A percentile compares a stretch with the other conserved stretches of the same genome.
Evolutionary conservation across 345 rosid species (phyloP).

Genomic region (Streptanthus diversifolius): DNA sequence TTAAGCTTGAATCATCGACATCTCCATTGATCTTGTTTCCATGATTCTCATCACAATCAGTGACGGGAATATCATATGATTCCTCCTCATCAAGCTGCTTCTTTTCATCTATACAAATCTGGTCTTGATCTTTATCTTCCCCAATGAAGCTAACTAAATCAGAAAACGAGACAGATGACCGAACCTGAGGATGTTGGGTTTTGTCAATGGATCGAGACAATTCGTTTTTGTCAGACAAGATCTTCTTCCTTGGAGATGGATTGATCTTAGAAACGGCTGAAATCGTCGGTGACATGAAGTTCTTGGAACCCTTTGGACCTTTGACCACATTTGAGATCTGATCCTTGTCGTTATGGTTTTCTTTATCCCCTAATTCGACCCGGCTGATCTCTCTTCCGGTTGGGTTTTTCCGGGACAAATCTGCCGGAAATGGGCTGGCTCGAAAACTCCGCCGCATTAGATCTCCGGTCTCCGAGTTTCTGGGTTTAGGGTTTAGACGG

Average conservation of each 20-base stretch:
- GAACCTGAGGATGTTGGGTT: slow-evolving; percentile 25
- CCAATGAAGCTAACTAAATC: slow-evolving; percentile 36
- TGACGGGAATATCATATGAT: slow-evolving; percentile 30
- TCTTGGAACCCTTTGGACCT: slow-evolving; percentile 50
- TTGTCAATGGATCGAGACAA: slow-evolving; percentile 36
- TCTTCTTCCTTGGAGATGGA: slow-evolving; percentile 70
- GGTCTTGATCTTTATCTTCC: slow-evolving; percentile 38
- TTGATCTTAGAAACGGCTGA: slow-evolving; percentile 73
- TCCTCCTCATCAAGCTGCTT: background rate
- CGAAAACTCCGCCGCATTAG: slow-evolving; percentile 65
- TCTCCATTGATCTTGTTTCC: background rate
- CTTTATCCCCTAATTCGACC: slow-evolving; percentile 56
- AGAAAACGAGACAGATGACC: slow-evolving; percentile 43
- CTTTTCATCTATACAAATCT: background rate
- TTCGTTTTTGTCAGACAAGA: slow-evolving; percentile 67
- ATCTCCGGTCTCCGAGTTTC: slow-evolving; percentile 53
- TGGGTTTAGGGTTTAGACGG: slow-evolving; percentile 38
- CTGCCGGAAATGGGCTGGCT: slow-evolving; percentile 52
- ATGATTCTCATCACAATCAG: slow-evolving; percentile 28
- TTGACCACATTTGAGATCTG: slow-evolving; percentile 32
- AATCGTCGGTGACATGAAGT: slow-evolving; percentile 87
- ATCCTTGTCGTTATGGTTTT: slow-evolving; percentile 42
- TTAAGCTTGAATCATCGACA: background rate
- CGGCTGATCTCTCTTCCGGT: slow-evolving; percentile 39
- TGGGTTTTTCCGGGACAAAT: slow-evolving; percentile 43